Percentiles rank a stretch among this genome's conserved stretches.
Evolutionary conservation across 139 green algal species (phyloP).

Genomic region (Coelastrella sp.): DNA sequence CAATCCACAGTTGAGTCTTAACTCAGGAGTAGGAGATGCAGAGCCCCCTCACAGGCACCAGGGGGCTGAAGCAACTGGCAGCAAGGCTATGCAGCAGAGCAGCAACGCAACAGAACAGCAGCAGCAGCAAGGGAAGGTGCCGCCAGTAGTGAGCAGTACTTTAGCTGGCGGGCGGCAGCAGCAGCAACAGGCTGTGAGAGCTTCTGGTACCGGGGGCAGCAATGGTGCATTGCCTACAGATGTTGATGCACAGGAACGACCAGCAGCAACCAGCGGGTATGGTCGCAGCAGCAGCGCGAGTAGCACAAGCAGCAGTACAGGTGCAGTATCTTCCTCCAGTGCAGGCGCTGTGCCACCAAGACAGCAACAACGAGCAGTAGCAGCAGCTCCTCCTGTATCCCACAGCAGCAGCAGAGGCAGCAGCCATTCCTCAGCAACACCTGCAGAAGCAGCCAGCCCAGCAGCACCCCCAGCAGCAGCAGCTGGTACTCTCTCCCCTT

Average conservation of each 20-base stretch:
- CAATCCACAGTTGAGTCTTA: no score
- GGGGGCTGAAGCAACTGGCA: no score
- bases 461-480: neutral
- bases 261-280: neutral
- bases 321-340: no score
- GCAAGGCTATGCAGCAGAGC: neutral
- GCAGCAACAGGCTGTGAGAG: neutral
- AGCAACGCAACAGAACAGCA: neutral
- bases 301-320: neutral
- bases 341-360: neutral
- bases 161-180: no score
- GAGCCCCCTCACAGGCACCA: no score
- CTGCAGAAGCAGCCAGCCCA: neutral
- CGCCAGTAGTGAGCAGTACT: neutral
- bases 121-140: neutral
- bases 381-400: neutral
- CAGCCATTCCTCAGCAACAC: neutral
- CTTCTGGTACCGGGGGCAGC: neutral
- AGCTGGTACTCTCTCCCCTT: neutral
- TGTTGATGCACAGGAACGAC: neutral
- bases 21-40: no score
- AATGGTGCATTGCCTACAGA: neutral
- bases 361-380: neutral
- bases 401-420: slow-evolving; percentile 16
- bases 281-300: neutral